Evolutionary conservation across 1,139 yeast species (phyloP), one percentile per base, ranked within the genome.

Genomic region (Pichia sp.): DNA sequence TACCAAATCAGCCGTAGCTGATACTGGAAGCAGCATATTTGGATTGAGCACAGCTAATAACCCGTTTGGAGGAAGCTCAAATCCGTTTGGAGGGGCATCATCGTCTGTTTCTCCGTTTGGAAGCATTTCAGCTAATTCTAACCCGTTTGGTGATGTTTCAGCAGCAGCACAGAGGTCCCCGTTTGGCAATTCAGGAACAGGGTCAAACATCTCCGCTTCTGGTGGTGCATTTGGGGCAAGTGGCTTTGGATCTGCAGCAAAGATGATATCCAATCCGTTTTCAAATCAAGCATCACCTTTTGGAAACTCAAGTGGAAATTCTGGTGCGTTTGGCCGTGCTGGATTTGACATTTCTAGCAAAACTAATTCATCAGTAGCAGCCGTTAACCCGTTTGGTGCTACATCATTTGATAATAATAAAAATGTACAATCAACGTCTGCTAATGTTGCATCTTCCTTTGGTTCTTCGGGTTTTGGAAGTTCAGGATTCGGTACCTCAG

Each of bases 161-260:
- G 8, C 20, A 14, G 12, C 50, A n/a, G 47, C 60, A 11, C 45
- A 54, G 7, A 56, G 53, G 49, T 55, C 61, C 10, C 45, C 54
- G 8, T 56, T 54, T 51, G 56, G 61, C 10, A 33, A 11, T 12
- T 20, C 14, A 9, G 35, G 25, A 25, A 18, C 28, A 7, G 32
- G 21, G 20, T 17, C 4, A 22, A 14, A 28, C n/a, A 22, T 10
- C 9, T 11, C 32, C 4, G 11, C 20, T 2, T 18, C 22, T 6
- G 21, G 14, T 9, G 35, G 35, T 10, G 36, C 36, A 10, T 34
- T 34, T 34, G 34, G 25, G 5, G 11, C 17, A 8, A 12, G 25
- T 20, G 36, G 36, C 3, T 34, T 34, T 24, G 26, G 30, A 10
- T 14, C 21, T 7, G 20, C 23, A 31, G 40, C 33, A 30, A 30